phyloP scores from a whole-genome alignment of 306 rosid species.

The Quercus suber region DNA sequence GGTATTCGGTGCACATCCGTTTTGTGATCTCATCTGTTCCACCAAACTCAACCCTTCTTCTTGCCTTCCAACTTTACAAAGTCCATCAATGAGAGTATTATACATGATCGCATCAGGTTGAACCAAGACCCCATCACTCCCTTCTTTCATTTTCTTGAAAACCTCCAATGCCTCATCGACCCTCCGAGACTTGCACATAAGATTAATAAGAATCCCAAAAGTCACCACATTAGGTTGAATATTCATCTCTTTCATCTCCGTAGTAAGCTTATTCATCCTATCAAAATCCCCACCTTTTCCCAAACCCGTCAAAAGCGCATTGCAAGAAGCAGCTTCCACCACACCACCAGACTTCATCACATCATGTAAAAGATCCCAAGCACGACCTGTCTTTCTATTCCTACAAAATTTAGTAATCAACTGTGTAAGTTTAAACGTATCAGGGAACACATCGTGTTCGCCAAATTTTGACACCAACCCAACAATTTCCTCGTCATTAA shows the following conservation, averaged over 20 bases:
- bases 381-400: constrained; percentile 39
- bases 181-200: constrained; percentile 69
- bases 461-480: constrained; percentile 51
- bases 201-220: constrained; percentile 59
- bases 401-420: constrained; percentile 53
- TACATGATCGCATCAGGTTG: constrained; percentile 59
- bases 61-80: constrained; percentile 80
- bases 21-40: constrained; percentile 49
- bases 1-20: constrained; percentile 38
- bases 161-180: constrained; percentile 60
- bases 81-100: constrained; percentile 77
- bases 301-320: constrained; percentile 64
- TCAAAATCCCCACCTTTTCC: constrained; percentile 41
- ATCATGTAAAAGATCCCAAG: constrained; percentile 61
- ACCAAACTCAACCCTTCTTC: constrained; percentile 66
- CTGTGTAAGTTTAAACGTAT: constrained; percentile 43
- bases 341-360: constrained; percentile 51
- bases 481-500: constrained; percentile 42
- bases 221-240: constrained; percentile 57
- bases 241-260: constrained; percentile 59
- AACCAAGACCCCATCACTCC: constrained; percentile 21
- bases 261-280: constrained; percentile 61
- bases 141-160: constrained; percentile 51
- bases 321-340: constrained; percentile 57
- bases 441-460: constrained; percentile 42